Base-by-base conservation (phyloP, 139 green algal genomes). In the Picocystis salinarum region DNA sequence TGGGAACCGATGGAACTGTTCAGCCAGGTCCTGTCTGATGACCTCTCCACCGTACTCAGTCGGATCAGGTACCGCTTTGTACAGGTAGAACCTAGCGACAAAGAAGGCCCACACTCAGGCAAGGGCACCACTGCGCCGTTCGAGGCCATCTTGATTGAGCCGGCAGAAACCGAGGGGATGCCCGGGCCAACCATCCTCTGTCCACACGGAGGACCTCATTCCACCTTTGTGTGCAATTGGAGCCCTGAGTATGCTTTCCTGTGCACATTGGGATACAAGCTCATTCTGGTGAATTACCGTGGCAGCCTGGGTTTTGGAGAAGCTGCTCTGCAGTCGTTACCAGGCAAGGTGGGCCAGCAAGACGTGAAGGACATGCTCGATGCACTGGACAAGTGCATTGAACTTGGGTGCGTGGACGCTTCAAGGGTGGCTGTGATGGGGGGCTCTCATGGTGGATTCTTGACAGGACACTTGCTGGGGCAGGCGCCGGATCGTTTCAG, bases 391-490 rank as follows among this genome's bases (percentile, higher is more conserved):
- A 52, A 55, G 7, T 66, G 59, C 3, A 59, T 76, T 22, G 50
- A 49, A 5, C 34, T 34, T 6, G 46, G 18, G 30, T 6, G 33
- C 6, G 46, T 41, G 2, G 71, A 85, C 44, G 28, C 46, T 1
- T 20, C 20, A 0, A 66, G 66, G 10, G 75, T 86, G 28, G 70
- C 62, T 0, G 68, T 86, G 3, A 56, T 86, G 5, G 84, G 84
- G 23, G 84, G 84, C 44, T 79, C 58, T 4, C 84, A 95, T 55
- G 84, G 84, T 15, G 84, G 82, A 27, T 94, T 94, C 57, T 64
- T 94, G 10, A 70, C 76, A 0, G 55, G 58, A 6, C 74, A 94
- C 58, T 63, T 94, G 24, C 29, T 91, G 29, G 84, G 83, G 5
- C 82, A 93, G 71, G 53, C 36, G 19, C 54, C 54, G 33, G 55